Conservation (phyloP, 2,329 filamentous ascomycete genomes). For the Meredithiella fracta region DNA sequence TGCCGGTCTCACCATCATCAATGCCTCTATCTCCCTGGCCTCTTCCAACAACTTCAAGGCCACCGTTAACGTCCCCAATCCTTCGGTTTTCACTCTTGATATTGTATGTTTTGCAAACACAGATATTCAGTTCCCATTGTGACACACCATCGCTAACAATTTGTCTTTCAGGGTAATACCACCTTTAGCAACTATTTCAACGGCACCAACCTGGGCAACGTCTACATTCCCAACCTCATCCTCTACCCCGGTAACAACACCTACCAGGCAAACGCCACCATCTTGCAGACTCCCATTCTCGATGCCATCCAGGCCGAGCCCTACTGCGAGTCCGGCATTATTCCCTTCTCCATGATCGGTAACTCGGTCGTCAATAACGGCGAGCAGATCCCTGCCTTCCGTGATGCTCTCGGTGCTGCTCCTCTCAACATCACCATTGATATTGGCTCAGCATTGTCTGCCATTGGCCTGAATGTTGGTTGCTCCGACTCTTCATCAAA, state of each 20-base stretch:
- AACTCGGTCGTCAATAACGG: constrained; percentile 34
- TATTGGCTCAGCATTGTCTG: constrained; percentile 28
- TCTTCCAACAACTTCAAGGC: constrained; percentile 39
- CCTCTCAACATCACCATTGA: constrained; percentile 38
- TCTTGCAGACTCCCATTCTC: constrained; percentile 35
- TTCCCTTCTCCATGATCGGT: constrained; percentile 40
- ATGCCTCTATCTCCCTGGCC: constrained; percentile 30
- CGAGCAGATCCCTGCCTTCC: constrained; percentile 38
- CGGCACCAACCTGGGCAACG: constrained; percentile 34
- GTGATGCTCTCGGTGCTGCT: constrained; percentile 33
- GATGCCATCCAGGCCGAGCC: constrained; percentile 24
- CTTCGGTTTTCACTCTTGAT: constrained; percentile 45
- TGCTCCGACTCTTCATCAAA: constrained; percentile 2
- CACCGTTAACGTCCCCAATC: constrained; percentile 44
- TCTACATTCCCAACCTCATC: constrained; percentile 40
- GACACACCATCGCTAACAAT: constrained; percentile 1
- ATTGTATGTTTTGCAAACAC: constrained; percentile 31
- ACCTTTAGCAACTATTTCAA: constrained; percentile 43
- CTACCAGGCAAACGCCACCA: constrained; percentile 36
- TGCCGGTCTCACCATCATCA: constrained; percentile 33
- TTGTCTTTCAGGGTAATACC: constrained; percentile 38
- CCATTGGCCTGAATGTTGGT: constrained; percentile 19
- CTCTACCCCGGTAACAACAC: constrained; percentile 43
- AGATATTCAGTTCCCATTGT: neutral
- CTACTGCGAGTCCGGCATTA: constrained; percentile 36